Evolutionary conservation across 2,329 filamentous ascomycete genomes (phyloP).

Genomic region (Paraphaeosphaeria sporulosa): DNA sequence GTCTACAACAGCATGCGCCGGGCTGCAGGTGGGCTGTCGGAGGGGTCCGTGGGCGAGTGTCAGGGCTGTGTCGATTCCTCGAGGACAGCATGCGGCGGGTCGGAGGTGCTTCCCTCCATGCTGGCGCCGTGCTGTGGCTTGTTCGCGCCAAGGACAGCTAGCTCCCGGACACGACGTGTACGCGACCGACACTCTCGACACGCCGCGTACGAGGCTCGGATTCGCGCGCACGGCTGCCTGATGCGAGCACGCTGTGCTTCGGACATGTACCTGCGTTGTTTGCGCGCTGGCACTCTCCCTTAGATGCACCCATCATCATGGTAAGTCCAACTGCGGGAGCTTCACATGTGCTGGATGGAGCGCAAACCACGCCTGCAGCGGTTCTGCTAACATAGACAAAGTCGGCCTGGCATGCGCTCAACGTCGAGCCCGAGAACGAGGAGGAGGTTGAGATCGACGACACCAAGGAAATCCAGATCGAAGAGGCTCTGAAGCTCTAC

Average conservation of each 20-base stretch:
- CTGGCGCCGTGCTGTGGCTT: slow-evolving; percentile 14
- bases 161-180: not conserved
- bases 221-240: not conserved
- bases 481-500: slow-evolving; percentile 94
- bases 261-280: not conserved
- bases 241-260: not conserved
- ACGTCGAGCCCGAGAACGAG: slow-evolving; percentile 91
- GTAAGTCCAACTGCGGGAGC: slow-evolving; percentile 8
- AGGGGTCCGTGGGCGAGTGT: slow-evolving; percentile 17
- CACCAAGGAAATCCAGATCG: slow-evolving; percentile 95
- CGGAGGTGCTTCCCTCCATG: slow-evolving; percentile 14
- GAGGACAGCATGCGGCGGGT: slow-evolving; percentile 12
- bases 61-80: slow-evolving; percentile 12
- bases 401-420: slow-evolving; percentile 81
- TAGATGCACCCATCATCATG: slow-evolving; percentile 11
- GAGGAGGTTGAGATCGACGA: slow-evolving; percentile 92
- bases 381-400: slow-evolving; percentile 18
- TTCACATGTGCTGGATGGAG: slow-evolving; percentile 8
- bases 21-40: slow-evolving; percentile 14
- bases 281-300: not conserved
- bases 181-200: slow-evolving; percentile 8
- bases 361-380: not conserved
- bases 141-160: slow-evolving; percentile 10
- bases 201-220: not conserved
- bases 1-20: slow-evolving; percentile 18